Base-by-base conservation (phyloP, 495 filamentous ascomycete genomes). In the Rostrohypoxylon terebratum region DNA sequence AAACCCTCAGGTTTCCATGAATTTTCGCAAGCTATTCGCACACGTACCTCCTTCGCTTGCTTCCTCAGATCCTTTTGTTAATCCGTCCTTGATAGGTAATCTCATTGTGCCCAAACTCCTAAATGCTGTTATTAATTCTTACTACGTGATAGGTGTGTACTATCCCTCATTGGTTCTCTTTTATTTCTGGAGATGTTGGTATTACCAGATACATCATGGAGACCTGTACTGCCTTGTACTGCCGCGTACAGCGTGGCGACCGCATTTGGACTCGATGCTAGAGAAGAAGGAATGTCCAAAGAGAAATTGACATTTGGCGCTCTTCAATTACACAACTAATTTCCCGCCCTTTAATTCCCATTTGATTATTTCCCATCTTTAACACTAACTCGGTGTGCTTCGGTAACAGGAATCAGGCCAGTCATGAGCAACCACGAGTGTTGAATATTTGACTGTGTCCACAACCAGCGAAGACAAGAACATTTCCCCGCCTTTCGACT, bases 221-320 rank as follows among this genome's bases (percentile, higher is more conserved):
- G 45, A 58, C 59, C 60, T 66, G 71, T 70, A 63, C 64, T 67
- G 71, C 66, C 63, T 51, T 67, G 71, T 74, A 63, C 64, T 67
- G 71, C 66, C 63, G 58, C 63, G 71, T 66, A 74, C 66, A 67
- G 71, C 71, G 71, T 74, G 71, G 71, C 71, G 36, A 59, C 62
- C 31, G 40, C 14, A 50, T 63, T 50, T 31, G 62, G 61, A 66
- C 66, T 70, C 9, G 44, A 66, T 45, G 23, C 51, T 67, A 50
- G 48, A 38, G 38, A 28, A 53, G 25, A 31, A 63, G 21, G 33
- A 38, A 9, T 44, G 50, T 63, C 71, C 71, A 74, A 74, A 63
- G 71, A 74, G 59, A 51, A 38, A 16, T 42, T 63, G 63, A 70
- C 71, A 74, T 59, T 66, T 74, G 71, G 38, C 71, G 63, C 44